phyloP scores from a whole-genome alignment of 208 protist species.

The Crithidia fasciculata region DNA sequence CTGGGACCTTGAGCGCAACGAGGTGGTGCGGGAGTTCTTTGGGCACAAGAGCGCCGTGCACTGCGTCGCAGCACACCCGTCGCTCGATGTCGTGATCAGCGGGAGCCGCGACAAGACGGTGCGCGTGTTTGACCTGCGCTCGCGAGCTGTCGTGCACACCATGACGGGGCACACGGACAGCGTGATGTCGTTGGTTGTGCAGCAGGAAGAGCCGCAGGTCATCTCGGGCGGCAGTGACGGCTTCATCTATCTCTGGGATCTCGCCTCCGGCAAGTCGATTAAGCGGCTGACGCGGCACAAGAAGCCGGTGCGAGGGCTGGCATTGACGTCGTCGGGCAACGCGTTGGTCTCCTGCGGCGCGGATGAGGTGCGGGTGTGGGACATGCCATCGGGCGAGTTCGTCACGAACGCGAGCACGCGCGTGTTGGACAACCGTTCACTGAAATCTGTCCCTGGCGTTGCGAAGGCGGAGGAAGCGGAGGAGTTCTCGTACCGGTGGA shows the following conservation, averaged over 20 bases:
- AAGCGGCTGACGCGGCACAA: slow-evolving; percentile 98
- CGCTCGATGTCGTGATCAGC: slow-evolving; percentile 98
- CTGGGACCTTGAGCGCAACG: slow-evolving; percentile 99
- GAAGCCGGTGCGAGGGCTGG: slow-evolving; percentile 96
- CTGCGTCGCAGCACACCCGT: slow-evolving; percentile 94
- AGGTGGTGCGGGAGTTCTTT: slow-evolving; percentile 96
- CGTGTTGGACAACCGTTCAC: slow-evolving; percentile 6
- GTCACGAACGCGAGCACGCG: slow-evolving; percentile 93
- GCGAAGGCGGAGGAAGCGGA: slow-evolving; percentile 13
- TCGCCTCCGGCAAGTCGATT: slow-evolving; percentile 70
- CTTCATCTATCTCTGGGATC: slow-evolving; percentile 95
- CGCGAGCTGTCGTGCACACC: slow-evolving; percentile 75
- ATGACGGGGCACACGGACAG: slow-evolving; percentile 95
- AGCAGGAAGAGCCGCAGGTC: slow-evolving; percentile 93
- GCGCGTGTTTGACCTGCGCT: slow-evolving; percentile 93
- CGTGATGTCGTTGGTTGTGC: slow-evolving; percentile 89
- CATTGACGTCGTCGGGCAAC: slow-evolving; percentile 88
- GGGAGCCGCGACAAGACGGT: slow-evolving; percentile 96
- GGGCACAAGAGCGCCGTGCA: slow-evolving; percentile 97
- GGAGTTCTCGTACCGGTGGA: slow-evolving; percentile 78
- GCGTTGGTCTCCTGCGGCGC: slow-evolving; percentile 94
- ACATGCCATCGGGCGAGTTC: slow-evolving; percentile 94
- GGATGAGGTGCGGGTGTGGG: slow-evolving; percentile 98
- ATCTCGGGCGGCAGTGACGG: slow-evolving; percentile 94
- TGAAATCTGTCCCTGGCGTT: background rate